phyloP scores from a whole-genome alignment of 2,329 filamentous ascomycete genomes.

The Ceratocystis lukuohia region DNA sequence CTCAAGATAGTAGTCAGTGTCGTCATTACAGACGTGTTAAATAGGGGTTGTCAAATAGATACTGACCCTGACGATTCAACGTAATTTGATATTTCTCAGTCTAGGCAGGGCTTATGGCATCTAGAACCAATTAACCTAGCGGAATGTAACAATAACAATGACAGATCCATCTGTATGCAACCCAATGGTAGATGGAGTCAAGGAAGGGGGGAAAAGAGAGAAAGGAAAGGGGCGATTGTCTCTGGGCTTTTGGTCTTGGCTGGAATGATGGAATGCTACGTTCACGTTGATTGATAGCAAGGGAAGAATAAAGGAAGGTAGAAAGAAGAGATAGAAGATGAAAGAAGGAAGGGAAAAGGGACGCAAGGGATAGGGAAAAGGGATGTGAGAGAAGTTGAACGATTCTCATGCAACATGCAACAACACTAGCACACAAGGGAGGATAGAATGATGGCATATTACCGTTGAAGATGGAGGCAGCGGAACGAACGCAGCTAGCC shows the following conservation, averaged over 20 bases:
- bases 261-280: conserved; percentile 2
- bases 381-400: neutral
- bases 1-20: no score
- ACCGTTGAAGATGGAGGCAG: neutral
- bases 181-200: neutral
- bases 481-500: neutral
- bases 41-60: neutral
- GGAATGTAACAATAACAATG: neutral
- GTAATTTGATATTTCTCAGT: neutral
- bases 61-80: neutral
- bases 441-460: neutral
- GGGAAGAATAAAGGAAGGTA: neutral
- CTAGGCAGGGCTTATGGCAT: no score
- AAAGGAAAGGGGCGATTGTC: neutral
- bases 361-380: neutral
- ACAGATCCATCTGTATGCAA: neutral
- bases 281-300: neutral
- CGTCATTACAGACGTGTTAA: neutral
- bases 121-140: neutral
- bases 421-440: neutral
- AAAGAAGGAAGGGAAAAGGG: neutral
- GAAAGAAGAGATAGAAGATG: neutral
- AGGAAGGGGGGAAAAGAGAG: neutral
- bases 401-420: conserved; percentile 1
- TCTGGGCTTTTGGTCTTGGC: neutral